Conservation (phyloP, 2,329 filamentous ascomycete species). For the Fusarium secorum region DNA sequence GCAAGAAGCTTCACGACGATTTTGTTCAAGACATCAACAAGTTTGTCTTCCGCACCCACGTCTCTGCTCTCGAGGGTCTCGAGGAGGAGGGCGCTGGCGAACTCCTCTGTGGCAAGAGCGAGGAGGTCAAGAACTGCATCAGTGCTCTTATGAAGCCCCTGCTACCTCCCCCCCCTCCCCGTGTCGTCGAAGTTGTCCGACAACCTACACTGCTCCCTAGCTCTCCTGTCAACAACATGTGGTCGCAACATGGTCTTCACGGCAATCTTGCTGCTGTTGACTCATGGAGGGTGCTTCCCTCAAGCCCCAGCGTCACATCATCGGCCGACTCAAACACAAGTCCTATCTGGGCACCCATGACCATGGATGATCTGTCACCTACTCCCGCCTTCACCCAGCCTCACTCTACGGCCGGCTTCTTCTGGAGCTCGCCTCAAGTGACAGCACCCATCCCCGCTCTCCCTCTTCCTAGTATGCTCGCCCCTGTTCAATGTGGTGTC, state of each 20-base stretch:
- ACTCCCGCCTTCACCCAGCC: constrained; percentile 79
- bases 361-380: constrained; percentile 79
- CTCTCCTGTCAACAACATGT: constrained; percentile 80
- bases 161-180: constrained; percentile 84
- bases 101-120: constrained; percentile 87
- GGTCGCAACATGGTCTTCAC: constrained; percentile 75
- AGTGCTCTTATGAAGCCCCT: constrained; percentile 86
- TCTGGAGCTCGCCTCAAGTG: constrained; percentile 81
- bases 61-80: constrained; percentile 88
- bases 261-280: constrained; percentile 75
- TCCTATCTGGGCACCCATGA: constrained; percentile 81
- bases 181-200: constrained; percentile 87
- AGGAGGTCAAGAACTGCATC: constrained; percentile 90
- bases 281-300: constrained; percentile 89
- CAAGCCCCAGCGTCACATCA: constrained; percentile 81
- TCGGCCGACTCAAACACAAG: constrained; percentile 74
- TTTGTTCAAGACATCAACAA: constrained; percentile 97
- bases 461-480: constrained; percentile 85
- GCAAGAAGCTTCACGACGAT: constrained; percentile 97
- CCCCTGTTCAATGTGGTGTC: constrained; percentile 80
- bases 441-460: constrained; percentile 78
- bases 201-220: constrained; percentile 86
- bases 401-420: constrained; percentile 75
- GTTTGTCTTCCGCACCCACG: constrained; percentile 92
- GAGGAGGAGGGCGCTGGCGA: constrained; percentile 97